Percentiles rank a stretch among this genome's conserved stretches.
phyloP scores from a whole-genome alignment of 208 protist genomes.

The Plasmodiophora brassicae region DNA sequence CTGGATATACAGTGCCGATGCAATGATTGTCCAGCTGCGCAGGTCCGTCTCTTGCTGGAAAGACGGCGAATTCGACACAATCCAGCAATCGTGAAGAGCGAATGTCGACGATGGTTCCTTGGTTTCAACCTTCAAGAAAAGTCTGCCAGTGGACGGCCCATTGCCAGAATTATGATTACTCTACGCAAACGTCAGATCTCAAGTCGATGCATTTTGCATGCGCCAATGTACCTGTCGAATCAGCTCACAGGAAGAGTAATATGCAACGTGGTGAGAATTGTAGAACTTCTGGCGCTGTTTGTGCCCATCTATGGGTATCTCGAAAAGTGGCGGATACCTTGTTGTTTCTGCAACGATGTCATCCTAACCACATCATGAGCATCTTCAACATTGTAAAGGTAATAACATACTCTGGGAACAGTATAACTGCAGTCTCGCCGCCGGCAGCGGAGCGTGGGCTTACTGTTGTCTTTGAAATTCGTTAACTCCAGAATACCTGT shows the following conservation, averaged over 20 bases:
- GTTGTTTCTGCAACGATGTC: not conserved
- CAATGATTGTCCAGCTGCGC: not conserved
- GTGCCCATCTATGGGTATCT: not conserved
- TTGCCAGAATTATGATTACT: not conserved
- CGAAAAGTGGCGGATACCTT: not conserved
- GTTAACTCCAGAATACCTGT: not conserved
- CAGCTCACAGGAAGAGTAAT: not conserved
- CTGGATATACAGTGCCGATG: not conserved
- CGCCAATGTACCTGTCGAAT: not conserved
- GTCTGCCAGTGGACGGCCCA: not conserved
- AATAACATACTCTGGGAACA: not conserved
- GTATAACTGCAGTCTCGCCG: not conserved
- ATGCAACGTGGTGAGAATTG: not conserved
- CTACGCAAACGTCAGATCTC: not conserved
- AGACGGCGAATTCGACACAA: conserved; percentile 15
- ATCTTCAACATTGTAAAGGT: not conserved
- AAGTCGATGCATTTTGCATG: not conserved
- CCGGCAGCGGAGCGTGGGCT: not conserved
- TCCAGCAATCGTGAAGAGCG: conserved; percentile 1
- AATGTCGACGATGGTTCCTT: not conserved
- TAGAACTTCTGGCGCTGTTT: not conserved
- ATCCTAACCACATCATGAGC: not conserved
- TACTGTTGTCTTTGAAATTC: not conserved
- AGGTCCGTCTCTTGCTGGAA: not conserved
- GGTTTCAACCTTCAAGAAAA: not conserved